Evolutionary conservation across 495 filamentous ascomycete genomes (phyloP), one percentile per base, ranked within the genome.

Genomic region (Halenospora varia): DNA sequence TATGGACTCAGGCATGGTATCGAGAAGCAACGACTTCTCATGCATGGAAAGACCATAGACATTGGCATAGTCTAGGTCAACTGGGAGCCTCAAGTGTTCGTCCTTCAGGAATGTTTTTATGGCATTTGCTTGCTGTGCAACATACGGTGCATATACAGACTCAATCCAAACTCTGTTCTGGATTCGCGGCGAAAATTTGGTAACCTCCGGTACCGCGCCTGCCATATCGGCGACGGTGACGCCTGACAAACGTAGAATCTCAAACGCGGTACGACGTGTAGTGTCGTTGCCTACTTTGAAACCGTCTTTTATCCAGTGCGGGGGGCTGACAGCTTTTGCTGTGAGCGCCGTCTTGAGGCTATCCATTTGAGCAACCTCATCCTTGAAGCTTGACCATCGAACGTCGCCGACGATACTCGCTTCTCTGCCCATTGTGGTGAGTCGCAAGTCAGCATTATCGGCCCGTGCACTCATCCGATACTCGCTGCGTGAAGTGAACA

Each of bases 401-500:
- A 76, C 73, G 68, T 96, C 87, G 10, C 80, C 73, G 4, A 97
- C 88, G 29, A 93, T 82, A 51, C 94, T 91, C 52, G 85, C 88
- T 0, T 75, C 73, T 50, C 87, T 83, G 13, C 91, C 94, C 68
- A 84, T 83, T 6, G 81, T 79, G 2, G 95, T 97, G 19, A 98
- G 82, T 8, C 94, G 87, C 2, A 85, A 66, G 71, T 98, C 94
- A 41, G 94, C 94, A 68, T 98, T 97, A 75, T 98, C 94, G 49
- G 92, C 82, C 52, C 94, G 86, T 9, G 89, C 83, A 26, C 84
- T 87, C 79, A 98, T 92, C 48, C 94, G 89, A 74, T 95, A 98
- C 71, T 98, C 94, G 73, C 86, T 92, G 55, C 94, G 86, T 17
- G 90, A 90, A 8, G 94, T 97, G 77, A 98, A 98, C 95, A 98